Evolutionary conservation across 1,284 basidiomycete species (phyloP).

Genomic region (Mrakiaceae sp.): DNA sequence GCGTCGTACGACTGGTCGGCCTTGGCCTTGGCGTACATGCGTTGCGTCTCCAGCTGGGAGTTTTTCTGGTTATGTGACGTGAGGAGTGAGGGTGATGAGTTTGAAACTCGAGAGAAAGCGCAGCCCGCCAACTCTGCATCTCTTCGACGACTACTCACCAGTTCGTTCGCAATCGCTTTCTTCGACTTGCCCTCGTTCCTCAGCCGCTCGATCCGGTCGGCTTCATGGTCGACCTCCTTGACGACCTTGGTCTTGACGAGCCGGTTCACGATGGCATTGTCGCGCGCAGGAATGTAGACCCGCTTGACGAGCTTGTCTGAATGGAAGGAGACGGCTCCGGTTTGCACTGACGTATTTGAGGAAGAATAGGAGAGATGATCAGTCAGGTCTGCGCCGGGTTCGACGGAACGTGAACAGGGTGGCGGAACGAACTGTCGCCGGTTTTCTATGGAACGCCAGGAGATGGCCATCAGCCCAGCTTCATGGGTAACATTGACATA

Average conservation of each 20-base stretch:
- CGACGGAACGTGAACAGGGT: too few species aligned
- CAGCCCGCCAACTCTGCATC: slow-evolving; percentile 38
- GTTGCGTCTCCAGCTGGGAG: slow-evolving; percentile 54
- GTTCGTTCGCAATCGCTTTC: slow-evolving; percentile 47
- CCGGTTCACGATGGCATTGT: slow-evolving; percentile 84
- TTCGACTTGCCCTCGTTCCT: slow-evolving; percentile 60
- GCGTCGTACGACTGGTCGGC: slow-evolving; percentile 11
- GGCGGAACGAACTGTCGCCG: slow-evolving; percentile 49
- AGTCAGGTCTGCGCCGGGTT: too few species aligned
- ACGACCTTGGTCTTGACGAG: slow-evolving; percentile 89
- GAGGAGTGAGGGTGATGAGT: neutral
- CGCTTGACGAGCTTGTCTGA: slow-evolving; percentile 42
- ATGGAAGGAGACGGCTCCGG: slow-evolving; percentile 90
- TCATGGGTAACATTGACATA: neutral
- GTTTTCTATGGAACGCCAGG: slow-evolving; percentile 54
- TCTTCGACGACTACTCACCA: slow-evolving; percentile 37
- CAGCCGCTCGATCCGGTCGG: slow-evolving; percentile 69
- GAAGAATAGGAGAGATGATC: neutral
- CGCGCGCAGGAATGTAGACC: slow-evolving; percentile 68
- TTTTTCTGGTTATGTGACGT: slow-evolving; percentile 45
- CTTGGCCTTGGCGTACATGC: slow-evolving; percentile 59
- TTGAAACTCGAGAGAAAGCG: slow-evolving; percentile 1
- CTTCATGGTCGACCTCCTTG: slow-evolving; percentile 77
- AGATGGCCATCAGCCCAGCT: neutral
- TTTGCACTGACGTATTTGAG: slow-evolving; percentile 47